These are phyloP conservation scores for Arachis monticola DNA, from an alignment of 331 rosid species.

Conservation along the genomic window DNA sequence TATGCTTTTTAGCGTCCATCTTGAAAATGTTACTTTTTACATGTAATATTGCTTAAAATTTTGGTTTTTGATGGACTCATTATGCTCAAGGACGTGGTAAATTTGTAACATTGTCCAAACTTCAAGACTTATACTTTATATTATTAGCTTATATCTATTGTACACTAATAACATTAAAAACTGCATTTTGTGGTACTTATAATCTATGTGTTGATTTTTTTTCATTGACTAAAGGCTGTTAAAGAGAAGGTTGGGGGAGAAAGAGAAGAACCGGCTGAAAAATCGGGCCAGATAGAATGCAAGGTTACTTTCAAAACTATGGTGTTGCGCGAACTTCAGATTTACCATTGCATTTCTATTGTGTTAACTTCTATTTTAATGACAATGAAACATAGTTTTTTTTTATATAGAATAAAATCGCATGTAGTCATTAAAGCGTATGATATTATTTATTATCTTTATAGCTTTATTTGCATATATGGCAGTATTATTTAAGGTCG, in stretches of 20 bases:
- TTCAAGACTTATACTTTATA: neutral
- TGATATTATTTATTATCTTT: slow-evolving; percentile 22
- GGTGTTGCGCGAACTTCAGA: slow-evolving; percentile 18
- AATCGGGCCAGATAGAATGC: slow-evolving; percentile 72
- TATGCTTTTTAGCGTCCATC: slow-evolving; percentile 3
- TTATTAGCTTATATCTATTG: slow-evolving; percentile 10
- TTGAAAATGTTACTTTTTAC: neutral
- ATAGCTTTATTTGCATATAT: slow-evolving; percentile 39
- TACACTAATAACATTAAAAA: slow-evolving; percentile 7
- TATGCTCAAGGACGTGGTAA: too few relatives aligned
- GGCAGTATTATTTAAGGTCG: slow-evolving; percentile 76
- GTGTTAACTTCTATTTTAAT: neutral
- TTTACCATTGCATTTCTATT: slow-evolving; percentile 26
- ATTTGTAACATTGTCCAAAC: neutral
- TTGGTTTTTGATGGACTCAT: neutral
- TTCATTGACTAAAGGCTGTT: slow-evolving; percentile 53
- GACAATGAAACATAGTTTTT: neutral
- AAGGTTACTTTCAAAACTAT: slow-evolving; percentile 63
- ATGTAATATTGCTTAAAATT: slow-evolving; percentile 4
- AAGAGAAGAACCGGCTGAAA: slow-evolving; percentile 58
- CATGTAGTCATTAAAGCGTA: slow-evolving; percentile 9
- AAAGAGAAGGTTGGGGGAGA: slow-evolving; percentile 63
- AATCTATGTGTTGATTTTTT: slow-evolving; percentile 36
- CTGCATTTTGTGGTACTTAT: slow-evolving; percentile 32
- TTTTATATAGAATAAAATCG: too few relatives aligned